These are phyloP conservation scores for Sphagnum contortum DNA, from an alignment of 225 moss, liverwort and hornwort species.

Conservation along the genomic window DNA sequence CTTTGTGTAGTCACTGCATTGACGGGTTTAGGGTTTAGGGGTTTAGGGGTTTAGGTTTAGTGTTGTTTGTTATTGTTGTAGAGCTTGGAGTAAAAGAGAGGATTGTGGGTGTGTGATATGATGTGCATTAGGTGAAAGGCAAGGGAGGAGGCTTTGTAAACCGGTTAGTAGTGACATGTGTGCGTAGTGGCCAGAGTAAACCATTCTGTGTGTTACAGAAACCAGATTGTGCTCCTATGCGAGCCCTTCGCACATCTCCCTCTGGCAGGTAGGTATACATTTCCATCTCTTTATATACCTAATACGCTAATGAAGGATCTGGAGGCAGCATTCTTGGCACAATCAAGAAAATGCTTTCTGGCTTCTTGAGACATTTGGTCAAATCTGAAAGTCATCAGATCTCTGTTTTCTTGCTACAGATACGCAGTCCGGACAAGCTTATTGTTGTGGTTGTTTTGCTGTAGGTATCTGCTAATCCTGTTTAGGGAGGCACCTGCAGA, in stretches of 20 bases:
- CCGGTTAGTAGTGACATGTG: constrained; percentile 75
- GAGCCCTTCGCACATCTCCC: constrained; percentile 89
- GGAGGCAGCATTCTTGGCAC: neutral
- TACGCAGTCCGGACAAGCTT: too few species aligned
- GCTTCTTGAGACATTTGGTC: too few species aligned
- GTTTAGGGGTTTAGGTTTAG: too few species aligned
- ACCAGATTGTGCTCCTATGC: constrained; percentile 95
- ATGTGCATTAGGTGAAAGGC: constrained; percentile 75
- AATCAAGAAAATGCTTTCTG: too few species aligned
- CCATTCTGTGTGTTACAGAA: constrained; percentile 80
- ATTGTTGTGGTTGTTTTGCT: constrained; percentile 10
- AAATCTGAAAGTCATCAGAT: too few species aligned
- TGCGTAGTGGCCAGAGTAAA: constrained; percentile 89
- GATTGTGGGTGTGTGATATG: neutral
- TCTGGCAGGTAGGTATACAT: constrained; percentile 78
- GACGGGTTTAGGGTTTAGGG: too few species aligned
- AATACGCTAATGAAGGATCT: neutral
- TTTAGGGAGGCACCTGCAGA: constrained; percentile 98
- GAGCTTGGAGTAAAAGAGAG: constrained; percentile 8
- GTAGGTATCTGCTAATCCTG: constrained; percentile 84
- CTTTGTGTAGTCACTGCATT: too few species aligned
- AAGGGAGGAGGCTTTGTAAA: constrained; percentile 97
- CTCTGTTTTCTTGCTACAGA: too few species aligned
- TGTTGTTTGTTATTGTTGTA: neutral
- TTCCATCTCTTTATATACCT: too few species aligned